Evolutionary conservation across 371 early-diverging fungal genomes (phyloP).

Genomic region (Mortierella sp.): DNA sequence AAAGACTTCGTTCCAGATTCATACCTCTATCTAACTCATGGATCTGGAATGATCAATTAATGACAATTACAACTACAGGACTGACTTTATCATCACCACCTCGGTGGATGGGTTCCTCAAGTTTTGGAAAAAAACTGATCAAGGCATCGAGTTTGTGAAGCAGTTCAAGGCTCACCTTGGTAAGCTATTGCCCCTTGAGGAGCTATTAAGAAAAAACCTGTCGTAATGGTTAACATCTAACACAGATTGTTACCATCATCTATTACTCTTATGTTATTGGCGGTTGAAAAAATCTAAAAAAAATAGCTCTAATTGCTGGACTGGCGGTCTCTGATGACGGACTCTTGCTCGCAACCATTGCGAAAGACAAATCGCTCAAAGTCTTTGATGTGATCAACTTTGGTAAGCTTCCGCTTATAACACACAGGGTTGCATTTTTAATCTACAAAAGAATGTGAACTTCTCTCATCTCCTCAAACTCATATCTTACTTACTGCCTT

Average conservation of each 20-base stretch:
- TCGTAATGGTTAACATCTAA: neutral
- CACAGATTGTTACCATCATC: neutral
- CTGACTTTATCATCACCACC: slow-evolving; percentile 93
- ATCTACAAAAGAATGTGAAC: neutral
- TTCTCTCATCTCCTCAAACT: no score
- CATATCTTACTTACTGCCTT: neutral
- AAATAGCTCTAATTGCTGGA: slow-evolving; percentile 61
- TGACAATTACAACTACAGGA: slow-evolving; percentile 53
- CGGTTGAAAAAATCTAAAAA: neutral
- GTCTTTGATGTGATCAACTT: slow-evolving; percentile 96
- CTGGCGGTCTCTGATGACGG: slow-evolving; percentile 82
- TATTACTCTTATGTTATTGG: neutral
- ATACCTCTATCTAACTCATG: no score
- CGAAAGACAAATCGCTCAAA: slow-evolving; percentile 87
- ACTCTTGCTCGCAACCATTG: slow-evolving; percentile 82
- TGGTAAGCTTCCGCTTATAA: slow-evolving; percentile 65
- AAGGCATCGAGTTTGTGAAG: slow-evolving; percentile 97
- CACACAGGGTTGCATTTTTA: neutral
- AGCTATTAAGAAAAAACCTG: no score
- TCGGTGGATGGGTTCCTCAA: slow-evolving; percentile 97
- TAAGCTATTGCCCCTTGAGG: slow-evolving; percentile 11
- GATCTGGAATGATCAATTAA: no score
- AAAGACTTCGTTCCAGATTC: no score
- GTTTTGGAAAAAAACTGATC: slow-evolving; percentile 97
- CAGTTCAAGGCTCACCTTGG: slow-evolving; percentile 91